These are phyloP conservation scores for Fusarium penzigii DNA, from an alignment of 2,329 filamentous ascomycete genomes.

Conservation along the genomic window DNA sequence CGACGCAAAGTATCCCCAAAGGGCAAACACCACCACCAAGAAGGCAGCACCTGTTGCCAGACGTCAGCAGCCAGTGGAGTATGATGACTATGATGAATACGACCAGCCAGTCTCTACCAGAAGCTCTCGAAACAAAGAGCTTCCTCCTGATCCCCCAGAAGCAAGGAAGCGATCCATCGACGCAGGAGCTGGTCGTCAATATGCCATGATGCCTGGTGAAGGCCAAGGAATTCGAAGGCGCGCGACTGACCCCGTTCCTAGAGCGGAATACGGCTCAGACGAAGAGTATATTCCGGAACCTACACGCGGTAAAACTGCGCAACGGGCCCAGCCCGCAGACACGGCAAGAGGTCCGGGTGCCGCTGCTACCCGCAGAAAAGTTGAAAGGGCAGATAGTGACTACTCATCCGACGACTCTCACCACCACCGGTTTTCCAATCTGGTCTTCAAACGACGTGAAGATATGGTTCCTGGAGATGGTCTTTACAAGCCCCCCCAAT, in stretches of 20 bases:
- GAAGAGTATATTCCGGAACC: conserved; percentile 29
- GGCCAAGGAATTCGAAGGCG: conserved; percentile 30
- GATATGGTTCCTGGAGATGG: conserved; percentile 51
- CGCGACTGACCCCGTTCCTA: conserved; percentile 32
- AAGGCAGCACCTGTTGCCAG: conserved; percentile 17
- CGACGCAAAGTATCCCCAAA: conserved; percentile 48
- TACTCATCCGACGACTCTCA: conserved; percentile 33
- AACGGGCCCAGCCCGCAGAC: conserved; percentile 8
- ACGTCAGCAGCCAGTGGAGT: conserved; percentile 6
- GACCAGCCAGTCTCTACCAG: conserved; percentile 20
- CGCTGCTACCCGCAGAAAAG: conserved; percentile 19
- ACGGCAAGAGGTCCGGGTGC: conserved; percentile 14
- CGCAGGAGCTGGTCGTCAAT: conserved; percentile 5
- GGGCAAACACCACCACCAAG: conserved; percentile 46
- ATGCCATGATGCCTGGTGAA: conserved; percentile 21
- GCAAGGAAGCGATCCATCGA: conserved; percentile 17
- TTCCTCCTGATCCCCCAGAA: conserved; percentile 32
- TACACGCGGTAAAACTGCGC: conserved; percentile 21
- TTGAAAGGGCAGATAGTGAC: conserved; percentile 34
- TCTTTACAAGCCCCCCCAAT: conserved; percentile 59
- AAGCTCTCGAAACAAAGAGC: conserved; percentile 37
- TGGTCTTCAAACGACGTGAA: conserved; percentile 43
- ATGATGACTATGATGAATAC: conserved; percentile 11
- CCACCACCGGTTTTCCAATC: conserved; percentile 42
- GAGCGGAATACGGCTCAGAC: conserved; percentile 28